Percentiles rank a stretch among this genome's conserved stretches.
Evolutionary conservation across 768 basidiomycete genomes (phyloP).

Genomic region (Lactifluus echinatus): DNA sequence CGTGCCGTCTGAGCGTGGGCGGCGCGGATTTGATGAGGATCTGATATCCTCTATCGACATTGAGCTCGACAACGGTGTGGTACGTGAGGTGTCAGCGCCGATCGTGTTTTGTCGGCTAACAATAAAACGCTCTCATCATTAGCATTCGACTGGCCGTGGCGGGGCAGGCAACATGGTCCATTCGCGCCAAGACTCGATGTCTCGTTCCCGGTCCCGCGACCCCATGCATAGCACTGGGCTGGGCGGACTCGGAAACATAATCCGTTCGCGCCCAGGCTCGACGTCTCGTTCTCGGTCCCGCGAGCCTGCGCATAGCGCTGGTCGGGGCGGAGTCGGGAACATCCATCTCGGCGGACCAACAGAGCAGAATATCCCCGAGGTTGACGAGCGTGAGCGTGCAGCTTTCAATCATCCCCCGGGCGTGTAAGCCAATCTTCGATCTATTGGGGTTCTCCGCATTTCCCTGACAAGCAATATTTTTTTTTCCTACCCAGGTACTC

Average conservation of each 20-base stretch:
- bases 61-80: neutral
- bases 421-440: constrained; percentile 32
- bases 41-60: constrained; percentile 18
- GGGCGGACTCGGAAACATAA: constrained; percentile 42
- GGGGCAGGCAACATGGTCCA: constrained; percentile 50
- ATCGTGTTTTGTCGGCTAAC: no score
- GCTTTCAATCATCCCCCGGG: constrained; percentile 24
- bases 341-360: constrained; percentile 29
- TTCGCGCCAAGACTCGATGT: constrained; percentile 7
- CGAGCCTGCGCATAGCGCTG: constrained; percentile 41
- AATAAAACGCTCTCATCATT: no score
- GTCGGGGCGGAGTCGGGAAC: constrained; percentile 61
- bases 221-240: constrained; percentile 47
- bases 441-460: neutral
- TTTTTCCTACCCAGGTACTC: constrained; percentile 41
- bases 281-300: constrained; percentile 42
- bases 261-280: neutral
- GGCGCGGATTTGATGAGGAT: constrained; percentile 25
- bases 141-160: constrained; percentile 53
- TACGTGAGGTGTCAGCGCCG: neutral
- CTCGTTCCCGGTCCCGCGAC: constrained; percentile 44
- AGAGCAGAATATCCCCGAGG: constrained; percentile 25
- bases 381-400: constrained; percentile 32
- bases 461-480: constrained; percentile 4
- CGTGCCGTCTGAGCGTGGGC: constrained; percentile 15